Conservation (phyloP, 1,139 yeast species). For the Pichia sp. region DNA sequence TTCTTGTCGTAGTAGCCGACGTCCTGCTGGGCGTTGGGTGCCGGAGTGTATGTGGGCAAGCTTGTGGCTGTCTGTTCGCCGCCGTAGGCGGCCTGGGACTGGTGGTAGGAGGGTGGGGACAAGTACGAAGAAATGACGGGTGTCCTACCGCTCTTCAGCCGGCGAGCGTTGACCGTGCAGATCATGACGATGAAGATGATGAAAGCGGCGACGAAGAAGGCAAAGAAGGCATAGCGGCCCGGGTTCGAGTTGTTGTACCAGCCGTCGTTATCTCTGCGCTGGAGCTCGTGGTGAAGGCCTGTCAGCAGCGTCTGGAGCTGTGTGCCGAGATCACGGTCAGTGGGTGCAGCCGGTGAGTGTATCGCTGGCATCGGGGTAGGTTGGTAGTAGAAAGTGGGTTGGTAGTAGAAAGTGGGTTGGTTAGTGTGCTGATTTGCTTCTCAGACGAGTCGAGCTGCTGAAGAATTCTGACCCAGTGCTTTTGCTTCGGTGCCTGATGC, state of each 20-base stretch:
- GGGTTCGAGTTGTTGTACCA: slow-evolving; percentile 8
- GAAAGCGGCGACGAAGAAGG: slow-evolving; percentile 46
- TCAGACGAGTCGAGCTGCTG: too few species aligned
- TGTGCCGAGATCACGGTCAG: neutral
- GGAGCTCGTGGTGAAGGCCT: slow-evolving; percentile 3
- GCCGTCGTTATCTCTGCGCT: slow-evolving; percentile 12
- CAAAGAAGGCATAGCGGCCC: slow-evolving; percentile 53
- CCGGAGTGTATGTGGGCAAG: slow-evolving; percentile 66
- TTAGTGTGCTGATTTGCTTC: too few species aligned
- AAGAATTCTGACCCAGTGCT: too few species aligned
- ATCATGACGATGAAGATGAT: slow-evolving; percentile 47
- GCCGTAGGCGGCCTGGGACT: slow-evolving; percentile 61
- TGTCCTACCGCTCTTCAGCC: slow-evolving; percentile 56
- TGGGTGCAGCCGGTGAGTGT: neutral
- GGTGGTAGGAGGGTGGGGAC: slow-evolving; percentile 83
- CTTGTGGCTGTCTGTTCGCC: slow-evolving; percentile 39
- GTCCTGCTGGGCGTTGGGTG: slow-evolving; percentile 59
- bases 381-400: too few species aligned
- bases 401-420: too few species aligned
- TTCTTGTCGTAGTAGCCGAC: slow-evolving; percentile 74
- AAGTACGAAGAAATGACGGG: slow-evolving; percentile 86
- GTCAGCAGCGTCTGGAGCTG: neutral
- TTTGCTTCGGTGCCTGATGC: too few species aligned
- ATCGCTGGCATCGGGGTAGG: neutral
- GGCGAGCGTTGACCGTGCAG: slow-evolving; percentile 53